Evolutionary conservation across 1,139 yeast species (phyloP).

Genomic region (Spathaspora sp.): DNA sequence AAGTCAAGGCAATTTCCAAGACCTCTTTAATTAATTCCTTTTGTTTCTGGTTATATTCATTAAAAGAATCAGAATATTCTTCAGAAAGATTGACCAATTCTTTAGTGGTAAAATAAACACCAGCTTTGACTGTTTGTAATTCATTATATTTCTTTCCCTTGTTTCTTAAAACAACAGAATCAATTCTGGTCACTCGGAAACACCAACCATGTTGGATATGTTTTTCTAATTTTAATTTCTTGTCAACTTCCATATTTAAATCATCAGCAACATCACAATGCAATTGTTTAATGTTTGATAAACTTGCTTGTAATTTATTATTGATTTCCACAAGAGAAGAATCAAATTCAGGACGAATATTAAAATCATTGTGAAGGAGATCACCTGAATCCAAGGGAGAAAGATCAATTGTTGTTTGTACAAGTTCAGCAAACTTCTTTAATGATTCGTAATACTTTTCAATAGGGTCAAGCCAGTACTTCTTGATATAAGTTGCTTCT

Average conservation of each 20-base stretch:
- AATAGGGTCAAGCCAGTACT: constrained; percentile 62
- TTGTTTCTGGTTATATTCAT: constrained; percentile 74
- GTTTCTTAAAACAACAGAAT: constrained; percentile 75
- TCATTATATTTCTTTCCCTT: constrained; percentile 63
- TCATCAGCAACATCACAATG: constrained; percentile 73
- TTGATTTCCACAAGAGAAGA: constrained; percentile 66
- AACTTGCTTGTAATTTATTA: constrained; percentile 53
- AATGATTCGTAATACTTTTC: constrained; percentile 49
- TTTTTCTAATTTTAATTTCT: constrained; percentile 83
- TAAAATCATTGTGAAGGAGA: constrained; percentile 57
- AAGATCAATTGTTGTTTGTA: constrained; percentile 89
- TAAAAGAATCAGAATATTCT: constrained; percentile 57
- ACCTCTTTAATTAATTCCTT: constrained; percentile 78
- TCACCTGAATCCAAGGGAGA: constrained; percentile 64
- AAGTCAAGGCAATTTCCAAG: constrained; percentile 74
- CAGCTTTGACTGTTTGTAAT: constrained; percentile 89
- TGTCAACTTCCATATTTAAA: constrained; percentile 76
- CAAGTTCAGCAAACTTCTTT: constrained; percentile 73
- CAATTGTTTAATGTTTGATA: constrained; percentile 53
- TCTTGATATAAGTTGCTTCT: constrained; percentile 24
- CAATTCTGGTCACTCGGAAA: constrained; percentile 85
- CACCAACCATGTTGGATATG: constrained; percentile 93
- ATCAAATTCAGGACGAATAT: constrained; percentile 88
- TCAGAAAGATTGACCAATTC: constrained; percentile 59
- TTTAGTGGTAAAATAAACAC: constrained; percentile 82